Evolutionary conservation across 2,329 filamentous ascomycete genomes (phyloP).

Genomic region (Sphaerulina vaccinii): DNA sequence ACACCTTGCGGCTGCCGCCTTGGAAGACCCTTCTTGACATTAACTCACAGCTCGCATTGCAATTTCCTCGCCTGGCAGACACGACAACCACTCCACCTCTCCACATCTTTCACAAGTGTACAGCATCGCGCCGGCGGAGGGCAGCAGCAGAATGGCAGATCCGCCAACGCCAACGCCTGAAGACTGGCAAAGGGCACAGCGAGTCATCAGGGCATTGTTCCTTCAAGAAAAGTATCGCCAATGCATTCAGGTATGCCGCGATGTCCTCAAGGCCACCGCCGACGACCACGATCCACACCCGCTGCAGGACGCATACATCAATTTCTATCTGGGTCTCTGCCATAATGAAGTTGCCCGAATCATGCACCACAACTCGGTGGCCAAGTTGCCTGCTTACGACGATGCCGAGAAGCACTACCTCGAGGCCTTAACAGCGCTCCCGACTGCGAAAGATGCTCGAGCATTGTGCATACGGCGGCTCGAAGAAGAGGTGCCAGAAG

Average conservation of each 20-base stretch:
- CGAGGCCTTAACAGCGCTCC: slow-evolving; percentile 29
- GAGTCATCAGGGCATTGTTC: slow-evolving; percentile 35
- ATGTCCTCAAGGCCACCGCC: slow-evolving; percentile 23
- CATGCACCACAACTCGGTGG: slow-evolving; percentile 48
- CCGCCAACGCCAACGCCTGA: not conserved
- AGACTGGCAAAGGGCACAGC: slow-evolving; percentile 23
- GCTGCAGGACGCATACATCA: slow-evolving; percentile 39
- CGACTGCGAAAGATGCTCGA: slow-evolving; percentile 24
- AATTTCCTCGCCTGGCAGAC: not conserved
- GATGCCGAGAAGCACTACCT: slow-evolving; percentile 43
- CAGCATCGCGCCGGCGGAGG: not conserved
- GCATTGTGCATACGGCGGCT: slow-evolving; percentile 8
- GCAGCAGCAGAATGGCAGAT: slow-evolving; percentile 1
- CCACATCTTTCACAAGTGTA: not conserved
- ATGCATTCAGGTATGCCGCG: slow-evolving; percentile 35
- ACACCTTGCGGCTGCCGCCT: not conserved
- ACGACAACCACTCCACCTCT: not conserved
- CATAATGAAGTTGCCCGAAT: slow-evolving; percentile 49
- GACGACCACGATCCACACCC: slow-evolving; percentile 15
- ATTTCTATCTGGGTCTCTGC: slow-evolving; percentile 49
- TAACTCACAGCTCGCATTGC: not conserved
- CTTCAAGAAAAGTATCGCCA: slow-evolving; percentile 32
- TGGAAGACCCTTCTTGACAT: not conserved
- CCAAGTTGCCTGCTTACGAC: slow-evolving; percentile 44
- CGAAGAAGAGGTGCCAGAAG: not conserved